Conservation (phyloP, 257 asterid species). For the Solanum ossicruentum region DNA sequence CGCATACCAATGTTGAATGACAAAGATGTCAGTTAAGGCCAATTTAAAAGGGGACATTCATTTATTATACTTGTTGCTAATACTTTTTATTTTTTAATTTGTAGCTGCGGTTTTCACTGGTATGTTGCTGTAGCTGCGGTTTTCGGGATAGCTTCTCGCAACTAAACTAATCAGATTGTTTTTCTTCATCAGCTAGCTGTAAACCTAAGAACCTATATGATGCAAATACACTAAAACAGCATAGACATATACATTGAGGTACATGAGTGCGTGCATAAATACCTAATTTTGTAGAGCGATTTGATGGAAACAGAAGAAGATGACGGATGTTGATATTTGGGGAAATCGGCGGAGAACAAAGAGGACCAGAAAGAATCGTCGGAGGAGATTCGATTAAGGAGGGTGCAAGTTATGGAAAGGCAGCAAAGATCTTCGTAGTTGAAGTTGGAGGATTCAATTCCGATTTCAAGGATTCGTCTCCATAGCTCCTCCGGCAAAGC, state of each 20-base stretch:
- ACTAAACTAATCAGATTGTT: neutral
- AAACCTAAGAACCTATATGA: neutral
- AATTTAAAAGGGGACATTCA: too few species aligned
- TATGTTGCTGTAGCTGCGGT: too few species aligned
- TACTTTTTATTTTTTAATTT: too few species aligned
- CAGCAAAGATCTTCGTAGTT: slow-evolving; percentile 44
- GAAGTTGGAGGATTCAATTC: slow-evolving; percentile 26
- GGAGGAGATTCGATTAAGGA: slow-evolving; percentile 38
- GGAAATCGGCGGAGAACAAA: slow-evolving; percentile 49
- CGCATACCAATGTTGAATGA: rapidly evolving
- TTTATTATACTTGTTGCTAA: neutral
- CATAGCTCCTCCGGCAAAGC: slow-evolving; percentile 70
- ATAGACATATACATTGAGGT: neutral
- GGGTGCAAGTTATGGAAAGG: slow-evolving; percentile 52
- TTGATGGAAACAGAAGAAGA: slow-evolving; percentile 20
- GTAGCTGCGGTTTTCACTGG: too few species aligned
- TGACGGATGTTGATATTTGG: neutral
- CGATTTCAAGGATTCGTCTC: slow-evolving; percentile 57
- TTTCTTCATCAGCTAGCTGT: neutral
- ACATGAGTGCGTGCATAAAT: neutral
- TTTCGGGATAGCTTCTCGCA: neutral
- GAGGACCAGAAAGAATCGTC: slow-evolving; percentile 56
- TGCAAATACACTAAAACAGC: neutral
- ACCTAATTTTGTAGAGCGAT: slow-evolving; percentile 56
- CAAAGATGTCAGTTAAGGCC: too few species aligned